Evolutionary conservation across 257 asterid species (phyloP).

Genomic region (Ballota nigra): DNA sequence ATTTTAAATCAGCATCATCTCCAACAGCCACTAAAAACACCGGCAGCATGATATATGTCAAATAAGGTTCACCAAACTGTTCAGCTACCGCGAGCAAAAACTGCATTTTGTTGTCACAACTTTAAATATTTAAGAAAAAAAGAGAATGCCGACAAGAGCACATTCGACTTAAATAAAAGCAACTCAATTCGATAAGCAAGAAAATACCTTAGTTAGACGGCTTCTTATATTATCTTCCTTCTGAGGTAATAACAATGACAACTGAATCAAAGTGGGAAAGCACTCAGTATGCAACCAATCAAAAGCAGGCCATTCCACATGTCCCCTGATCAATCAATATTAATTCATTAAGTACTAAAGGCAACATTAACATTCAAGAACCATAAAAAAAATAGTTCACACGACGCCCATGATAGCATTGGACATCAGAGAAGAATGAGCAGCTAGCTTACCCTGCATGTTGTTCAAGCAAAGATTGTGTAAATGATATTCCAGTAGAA

Average conservation of each 20-base stretch:
- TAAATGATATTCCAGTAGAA: conserved; percentile 45
- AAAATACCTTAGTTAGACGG: conserved; percentile 69
- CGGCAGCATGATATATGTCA: conserved; percentile 84
- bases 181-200: conserved; percentile 16
- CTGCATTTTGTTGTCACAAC: conserved; percentile 44
- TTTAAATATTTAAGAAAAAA: conserved; percentile 19
- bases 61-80: conserved; percentile 70
- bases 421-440: conserved; percentile 17
- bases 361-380: conserved; percentile 18
- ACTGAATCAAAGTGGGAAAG: conserved; percentile 77
- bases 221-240: conserved; percentile 90
- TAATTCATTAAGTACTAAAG: conserved; percentile 22
- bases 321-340: conserved; percentile 58
- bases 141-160: conserved; percentile 10
- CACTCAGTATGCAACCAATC: conserved; percentile 89
- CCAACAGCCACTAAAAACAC: conserved; percentile 84
- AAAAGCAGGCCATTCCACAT: conserved; percentile 81
- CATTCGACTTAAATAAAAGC: conserved; percentile 21
- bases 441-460: conserved; percentile 64
- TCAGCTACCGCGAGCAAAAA: conserved; percentile 69
- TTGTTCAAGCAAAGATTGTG: conserved; percentile 58
- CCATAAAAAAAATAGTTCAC: background rate
- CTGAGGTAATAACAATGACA: conserved; percentile 82
- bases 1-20: conserved; percentile 62
- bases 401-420: background rate